Conservation (phyloP, 2,329 filamentous ascomycete genomes). For the Nigrospora sphaerica region DNA sequence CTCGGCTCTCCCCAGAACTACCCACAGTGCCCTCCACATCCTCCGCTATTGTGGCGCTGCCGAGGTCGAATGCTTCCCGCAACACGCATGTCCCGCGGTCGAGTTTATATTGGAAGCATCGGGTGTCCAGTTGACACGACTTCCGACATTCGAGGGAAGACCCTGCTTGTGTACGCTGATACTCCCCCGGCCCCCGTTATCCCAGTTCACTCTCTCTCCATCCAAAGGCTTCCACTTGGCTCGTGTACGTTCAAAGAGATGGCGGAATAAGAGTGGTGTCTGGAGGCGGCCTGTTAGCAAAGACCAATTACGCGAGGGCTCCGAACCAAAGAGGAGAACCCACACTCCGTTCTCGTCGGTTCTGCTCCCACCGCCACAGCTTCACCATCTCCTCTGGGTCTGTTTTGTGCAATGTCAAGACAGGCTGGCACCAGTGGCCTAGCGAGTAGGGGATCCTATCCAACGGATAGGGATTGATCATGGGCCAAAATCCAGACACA, state of each 20-base stretch:
- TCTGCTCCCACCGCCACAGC: slow-evolving; percentile 39
- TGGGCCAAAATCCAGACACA: slow-evolving; percentile 39
- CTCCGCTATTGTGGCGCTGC: background rate
- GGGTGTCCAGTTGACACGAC: slow-evolving; percentile 9
- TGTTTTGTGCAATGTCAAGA: slow-evolving; percentile 41
- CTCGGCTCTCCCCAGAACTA: too few relatives aligned
- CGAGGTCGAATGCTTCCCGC: slow-evolving; percentile 2
- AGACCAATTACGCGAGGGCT: background rate
- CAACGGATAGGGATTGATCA: slow-evolving; percentile 42
- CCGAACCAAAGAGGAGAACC: slow-evolving; percentile 7
- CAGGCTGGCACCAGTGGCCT: slow-evolving; percentile 44
- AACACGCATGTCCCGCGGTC: slow-evolving; percentile 12
- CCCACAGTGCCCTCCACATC: background rate
- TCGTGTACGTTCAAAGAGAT: slow-evolving; percentile 20
- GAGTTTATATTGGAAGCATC: slow-evolving; percentile 15
- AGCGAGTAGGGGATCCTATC: slow-evolving; percentile 40
- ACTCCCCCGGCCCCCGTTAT: slow-evolving; percentile 4
- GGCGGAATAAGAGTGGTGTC: slow-evolving; percentile 28
- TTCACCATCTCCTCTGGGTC: slow-evolving; percentile 37
- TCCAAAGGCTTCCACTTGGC: background rate
- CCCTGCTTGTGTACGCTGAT: slow-evolving; percentile 1
- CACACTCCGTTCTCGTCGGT: slow-evolving; percentile 22
- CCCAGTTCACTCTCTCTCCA: slow-evolving; percentile 1
- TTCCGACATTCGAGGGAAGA: slow-evolving; percentile 8
- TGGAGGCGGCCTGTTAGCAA: slow-evolving; percentile 4